Conservation (phyloP, 306 rosid genomes). For the Glycine soja region DNA sequence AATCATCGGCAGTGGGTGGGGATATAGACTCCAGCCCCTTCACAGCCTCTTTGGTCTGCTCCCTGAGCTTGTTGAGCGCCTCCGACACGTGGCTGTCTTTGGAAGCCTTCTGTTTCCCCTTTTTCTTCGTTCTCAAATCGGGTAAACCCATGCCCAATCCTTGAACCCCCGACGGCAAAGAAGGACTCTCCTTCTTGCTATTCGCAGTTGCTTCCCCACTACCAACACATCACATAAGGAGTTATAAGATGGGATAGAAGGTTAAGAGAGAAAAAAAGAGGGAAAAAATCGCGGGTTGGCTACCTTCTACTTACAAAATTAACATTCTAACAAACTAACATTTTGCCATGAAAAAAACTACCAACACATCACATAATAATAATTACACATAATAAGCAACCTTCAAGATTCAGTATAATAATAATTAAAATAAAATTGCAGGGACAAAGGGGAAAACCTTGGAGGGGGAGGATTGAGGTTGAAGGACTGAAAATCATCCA, state of each 20-base stretch:
- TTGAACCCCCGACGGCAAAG: conserved; percentile 71
- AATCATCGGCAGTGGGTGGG: conserved; percentile 57
- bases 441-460: conserved; percentile 51
- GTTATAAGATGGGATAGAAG: too few relatives aligned
- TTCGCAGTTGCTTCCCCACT: conserved; percentile 49
- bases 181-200: conserved; percentile 45
- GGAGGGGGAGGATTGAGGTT: conserved; percentile 61
- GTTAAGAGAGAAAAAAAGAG: too few relatives aligned
- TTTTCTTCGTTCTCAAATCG: conserved; percentile 78
- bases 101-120: conserved; percentile 75
- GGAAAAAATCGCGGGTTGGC: too few relatives aligned
- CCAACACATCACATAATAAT: too few relatives aligned
- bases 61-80: conserved; percentile 82
- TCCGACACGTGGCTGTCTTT: conserved; percentile 79
- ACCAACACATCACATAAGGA: conserved; percentile 18
- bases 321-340: too few relatives aligned
- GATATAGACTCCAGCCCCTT: conserved; percentile 72
- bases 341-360: too few relatives aligned
- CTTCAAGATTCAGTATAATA: background rate
- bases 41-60: conserved; percentile 86
- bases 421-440: background rate
- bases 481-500: conserved; percentile 87
- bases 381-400: background rate
- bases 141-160: conserved; percentile 92
- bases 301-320: too few relatives aligned